Evolutionary conservation across 2,329 filamentous ascomycete genomes (phyloP).

Genomic region (Fusarium beomiforme): DNA sequence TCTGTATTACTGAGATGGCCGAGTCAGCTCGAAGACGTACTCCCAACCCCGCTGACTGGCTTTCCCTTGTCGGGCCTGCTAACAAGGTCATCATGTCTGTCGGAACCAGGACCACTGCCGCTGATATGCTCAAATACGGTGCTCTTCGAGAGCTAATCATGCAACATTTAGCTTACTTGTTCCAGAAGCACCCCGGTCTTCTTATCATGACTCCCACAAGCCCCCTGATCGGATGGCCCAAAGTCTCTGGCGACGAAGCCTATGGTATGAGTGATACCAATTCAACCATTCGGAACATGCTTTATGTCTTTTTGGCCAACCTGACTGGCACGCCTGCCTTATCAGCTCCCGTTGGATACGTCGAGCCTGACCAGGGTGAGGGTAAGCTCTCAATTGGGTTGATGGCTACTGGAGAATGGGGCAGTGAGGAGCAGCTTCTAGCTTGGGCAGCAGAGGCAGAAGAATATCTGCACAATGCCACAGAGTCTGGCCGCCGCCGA

Average conservation of each 20-base stretch:
- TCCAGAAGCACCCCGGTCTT: slow-evolving; percentile 75
- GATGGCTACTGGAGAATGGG: slow-evolving; percentile 74
- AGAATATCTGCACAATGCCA: slow-evolving; percentile 60
- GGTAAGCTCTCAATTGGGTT: slow-evolving; percentile 70
- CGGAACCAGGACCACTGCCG: slow-evolving; percentile 69
- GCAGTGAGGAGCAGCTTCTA: slow-evolving; percentile 70
- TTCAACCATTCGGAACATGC: slow-evolving; percentile 79
- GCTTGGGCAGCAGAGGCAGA: slow-evolving; percentile 69
- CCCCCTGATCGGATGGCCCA: slow-evolving; percentile 79
- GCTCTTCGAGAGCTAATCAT: slow-evolving; percentile 80
- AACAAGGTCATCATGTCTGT: slow-evolving; percentile 77
- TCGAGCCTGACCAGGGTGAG: slow-evolving; percentile 62
- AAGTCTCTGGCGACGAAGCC: slow-evolving; percentile 64
- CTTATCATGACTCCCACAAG: slow-evolving; percentile 83
- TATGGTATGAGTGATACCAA: slow-evolving; percentile 82
- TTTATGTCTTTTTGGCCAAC: slow-evolving; percentile 88
- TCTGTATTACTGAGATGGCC: slow-evolving; percentile 78
- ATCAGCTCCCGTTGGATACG: slow-evolving; percentile 79
- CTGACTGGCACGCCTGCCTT: slow-evolving; percentile 81
- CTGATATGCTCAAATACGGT: slow-evolving; percentile 78
- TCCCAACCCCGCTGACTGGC: slow-evolving; percentile 58
- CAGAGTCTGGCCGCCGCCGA: slow-evolving; percentile 59
- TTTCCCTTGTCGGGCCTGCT: slow-evolving; percentile 67
- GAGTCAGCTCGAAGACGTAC: slow-evolving; percentile 56
- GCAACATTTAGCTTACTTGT: slow-evolving; percentile 79